These are phyloP conservation scores for Castanea crenata DNA, from an alignment of 306 rosid species.

Conservation along the genomic window DNA sequence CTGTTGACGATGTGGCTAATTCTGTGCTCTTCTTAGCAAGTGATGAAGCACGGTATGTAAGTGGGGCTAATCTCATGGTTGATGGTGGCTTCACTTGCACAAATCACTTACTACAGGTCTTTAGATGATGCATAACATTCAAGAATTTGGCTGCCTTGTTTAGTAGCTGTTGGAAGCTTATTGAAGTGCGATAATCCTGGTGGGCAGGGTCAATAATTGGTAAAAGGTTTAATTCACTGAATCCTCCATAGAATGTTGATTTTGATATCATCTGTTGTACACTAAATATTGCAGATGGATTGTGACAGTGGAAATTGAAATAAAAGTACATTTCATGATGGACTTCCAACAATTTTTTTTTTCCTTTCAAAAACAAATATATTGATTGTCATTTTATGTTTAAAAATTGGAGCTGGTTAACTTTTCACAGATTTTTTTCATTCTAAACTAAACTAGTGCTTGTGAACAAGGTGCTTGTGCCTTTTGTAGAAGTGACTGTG, in stretches of 20 bases:
- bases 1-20: constrained; percentile 67
- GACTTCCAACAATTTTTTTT: not conserved
- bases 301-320: not conserved
- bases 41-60: constrained; percentile 67
- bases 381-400: not conserved
- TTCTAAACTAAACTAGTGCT: not conserved
- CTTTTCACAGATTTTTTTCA: not conserved
- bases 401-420: not conserved
- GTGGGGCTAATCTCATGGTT: constrained; percentile 70
- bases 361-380: not conserved
- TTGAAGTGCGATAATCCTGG: not conserved
- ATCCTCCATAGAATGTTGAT: not conserved
- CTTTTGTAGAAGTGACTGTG: not conserved
- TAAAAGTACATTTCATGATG: not conserved
- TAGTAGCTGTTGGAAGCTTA: not conserved
- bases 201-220: too few species aligned
- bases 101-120: constrained; percentile 57
- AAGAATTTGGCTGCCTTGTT: not conserved
- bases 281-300: not conserved
- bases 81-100: constrained; percentile 71
- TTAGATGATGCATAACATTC: constrained; percentile 40
- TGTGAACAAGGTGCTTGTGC: not conserved
- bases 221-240: not conserved
- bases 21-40: constrained; percentile 83
- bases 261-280: not conserved